Evolutionary conservation across 768 basidiomycete species (phyloP).

Genomic region (Boletus eberwhitei): DNA sequence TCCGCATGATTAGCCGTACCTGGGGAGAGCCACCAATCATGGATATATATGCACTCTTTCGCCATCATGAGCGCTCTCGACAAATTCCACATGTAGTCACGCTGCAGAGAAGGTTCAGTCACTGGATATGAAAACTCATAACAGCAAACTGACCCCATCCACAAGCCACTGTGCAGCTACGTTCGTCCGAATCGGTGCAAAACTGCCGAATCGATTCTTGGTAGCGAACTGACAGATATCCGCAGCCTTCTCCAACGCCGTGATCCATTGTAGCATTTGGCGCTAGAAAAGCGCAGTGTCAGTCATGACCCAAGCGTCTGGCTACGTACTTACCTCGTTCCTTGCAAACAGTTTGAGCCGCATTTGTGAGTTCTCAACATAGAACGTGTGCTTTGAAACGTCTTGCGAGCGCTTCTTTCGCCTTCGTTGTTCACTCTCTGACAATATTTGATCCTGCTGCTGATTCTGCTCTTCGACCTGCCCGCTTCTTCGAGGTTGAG

Average conservation of each 20-base stretch:
- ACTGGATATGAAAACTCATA: not conserved
- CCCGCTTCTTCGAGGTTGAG: constrained; percentile 13
- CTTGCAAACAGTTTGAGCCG: constrained; percentile 81
- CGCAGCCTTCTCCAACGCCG: constrained; percentile 80
- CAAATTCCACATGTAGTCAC: constrained; percentile 98
- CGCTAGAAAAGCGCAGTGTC: constrained; percentile 43
- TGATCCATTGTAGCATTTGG: constrained; percentile 97
- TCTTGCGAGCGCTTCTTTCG: constrained; percentile 50
- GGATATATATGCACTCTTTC: constrained; percentile 86
- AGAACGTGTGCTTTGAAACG: constrained; percentile 93
- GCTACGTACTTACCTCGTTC: constrained; percentile 58
- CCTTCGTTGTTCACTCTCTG: constrained; percentile 41
- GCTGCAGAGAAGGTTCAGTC: constrained; percentile 40
- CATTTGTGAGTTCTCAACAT: constrained; percentile 88
- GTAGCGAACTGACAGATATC: constrained; percentile 73
- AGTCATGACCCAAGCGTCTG: not conserved
- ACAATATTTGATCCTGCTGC: constrained; percentile 12
- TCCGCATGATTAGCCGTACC: constrained; percentile 40
- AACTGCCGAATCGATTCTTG: constrained; percentile 87
- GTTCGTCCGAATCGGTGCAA: constrained; percentile 88
- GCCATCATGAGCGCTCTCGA: constrained; percentile 89
- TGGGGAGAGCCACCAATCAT: constrained; percentile 98
- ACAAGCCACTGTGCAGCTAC: constrained; percentile 98
- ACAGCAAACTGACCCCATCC: constrained; percentile 69
- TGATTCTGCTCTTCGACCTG: constrained; percentile 16